These are phyloP conservation scores for Trapa bicornis DNA, from an alignment of 345 rosid species.

Conservation along the genomic window DNA sequence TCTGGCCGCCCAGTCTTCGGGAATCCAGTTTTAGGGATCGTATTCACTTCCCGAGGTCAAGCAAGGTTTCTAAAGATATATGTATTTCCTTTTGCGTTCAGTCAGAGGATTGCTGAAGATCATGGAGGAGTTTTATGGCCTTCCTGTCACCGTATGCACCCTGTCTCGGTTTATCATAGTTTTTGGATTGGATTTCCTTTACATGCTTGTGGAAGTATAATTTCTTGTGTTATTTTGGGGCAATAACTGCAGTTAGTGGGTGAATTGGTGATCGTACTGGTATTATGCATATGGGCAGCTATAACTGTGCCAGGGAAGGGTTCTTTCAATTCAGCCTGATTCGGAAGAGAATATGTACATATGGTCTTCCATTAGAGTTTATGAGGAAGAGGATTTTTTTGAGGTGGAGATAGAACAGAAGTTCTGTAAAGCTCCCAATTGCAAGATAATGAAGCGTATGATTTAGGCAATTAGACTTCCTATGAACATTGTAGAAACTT, in stretches of 20 bases:
- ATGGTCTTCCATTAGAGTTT: neutral
- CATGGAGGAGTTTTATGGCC: slow-evolving; percentile 72
- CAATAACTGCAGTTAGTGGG: slow-evolving; percentile 41
- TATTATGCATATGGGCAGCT: slow-evolving; percentile 85
- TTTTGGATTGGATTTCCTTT: neutral
- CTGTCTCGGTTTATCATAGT: neutral
- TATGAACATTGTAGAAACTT: neutral
- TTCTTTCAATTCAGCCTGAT: slow-evolving; percentile 74
- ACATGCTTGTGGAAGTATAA: neutral
- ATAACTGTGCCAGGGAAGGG: slow-evolving; percentile 73
- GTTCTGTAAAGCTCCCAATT: neutral
- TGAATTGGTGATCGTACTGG: slow-evolving; percentile 61
- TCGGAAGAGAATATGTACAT: slow-evolving; percentile 85
- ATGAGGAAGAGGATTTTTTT: neutral
- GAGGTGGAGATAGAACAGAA: neutral
- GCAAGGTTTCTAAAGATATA: neutral
- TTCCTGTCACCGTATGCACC: slow-evolving; percentile 52
- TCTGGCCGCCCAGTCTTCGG: neutral
- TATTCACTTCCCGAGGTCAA: neutral
- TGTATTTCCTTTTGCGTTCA: slow-evolving; percentile 18
- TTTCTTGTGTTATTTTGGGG: neutral
- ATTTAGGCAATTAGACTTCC: neutral
- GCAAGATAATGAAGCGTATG: neutral
- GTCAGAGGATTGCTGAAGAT: slow-evolving; percentile 92
- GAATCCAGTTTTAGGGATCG: too few species aligned